Evolutionary conservation across 805 yeast genomes (phyloP).

Genomic region (Saturnispora serradocipensis): DNA sequence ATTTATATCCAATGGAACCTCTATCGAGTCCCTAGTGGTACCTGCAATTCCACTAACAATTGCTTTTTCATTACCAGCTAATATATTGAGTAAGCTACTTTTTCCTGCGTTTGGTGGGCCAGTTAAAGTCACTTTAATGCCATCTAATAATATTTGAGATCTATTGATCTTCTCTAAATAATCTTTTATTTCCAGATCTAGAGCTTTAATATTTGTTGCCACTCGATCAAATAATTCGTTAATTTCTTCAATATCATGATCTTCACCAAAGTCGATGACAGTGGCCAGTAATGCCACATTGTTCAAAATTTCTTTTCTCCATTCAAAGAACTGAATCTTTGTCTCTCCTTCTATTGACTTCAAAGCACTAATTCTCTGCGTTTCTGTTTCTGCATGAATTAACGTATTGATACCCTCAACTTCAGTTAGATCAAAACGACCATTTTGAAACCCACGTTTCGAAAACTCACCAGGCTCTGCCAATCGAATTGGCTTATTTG

Average conservation of each 20-base stretch:
- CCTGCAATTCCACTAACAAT: constrained; percentile 90
- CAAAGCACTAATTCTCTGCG: constrained; percentile 70
- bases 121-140: constrained; percentile 61
- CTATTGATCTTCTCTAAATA: constrained; percentile 40
- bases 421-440: constrained; percentile 76
- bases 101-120: constrained; percentile 98
- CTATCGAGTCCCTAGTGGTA: constrained; percentile 85
- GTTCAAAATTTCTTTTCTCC: constrained; percentile 62
- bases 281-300: constrained; percentile 75
- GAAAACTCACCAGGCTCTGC: constrained; percentile 96
- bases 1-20: constrained; percentile 66
- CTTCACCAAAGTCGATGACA: constrained; percentile 90
- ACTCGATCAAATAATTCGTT: constrained; percentile 45
- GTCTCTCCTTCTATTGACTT: constrained; percentile 65
- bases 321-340: constrained; percentile 40
- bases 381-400: constrained; percentile 90
- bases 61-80: constrained; percentile 75
- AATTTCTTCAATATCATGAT: constrained; percentile 68
- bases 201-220: constrained; percentile 28
- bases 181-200: constrained; percentile 37
- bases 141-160: constrained; percentile 58
- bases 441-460: constrained; percentile 74
- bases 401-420: constrained; percentile 83
- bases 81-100: constrained; percentile 70
- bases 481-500: constrained; percentile 46